Conservation (phyloP, 2,329 filamentous ascomycete species). For the Cladophialophora chaetospira region DNA sequence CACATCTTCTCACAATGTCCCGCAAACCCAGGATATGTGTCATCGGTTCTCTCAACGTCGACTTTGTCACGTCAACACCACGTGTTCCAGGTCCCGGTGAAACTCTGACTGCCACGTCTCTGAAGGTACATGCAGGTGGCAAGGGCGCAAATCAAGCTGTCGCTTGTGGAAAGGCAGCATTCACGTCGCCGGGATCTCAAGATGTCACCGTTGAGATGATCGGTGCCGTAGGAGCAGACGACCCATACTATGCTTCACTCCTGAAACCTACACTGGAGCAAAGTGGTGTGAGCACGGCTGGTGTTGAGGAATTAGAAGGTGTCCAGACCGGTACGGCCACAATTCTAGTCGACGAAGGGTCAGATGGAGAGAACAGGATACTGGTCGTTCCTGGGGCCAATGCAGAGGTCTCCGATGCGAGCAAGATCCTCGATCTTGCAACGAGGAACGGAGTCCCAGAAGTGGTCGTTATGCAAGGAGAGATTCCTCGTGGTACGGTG, state of each 20-base stretch:
- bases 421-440: conserved; percentile 43
- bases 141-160: conserved; percentile 97
- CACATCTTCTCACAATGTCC: conserved; percentile 1
- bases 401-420: conserved; percentile 46
- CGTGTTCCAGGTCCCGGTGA: conserved; percentile 83
- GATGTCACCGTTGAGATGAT: conserved; percentile 65
- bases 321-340: conserved; percentile 70
- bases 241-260: conserved; percentile 64
- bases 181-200: conserved; percentile 31
- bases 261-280: conserved; percentile 60
- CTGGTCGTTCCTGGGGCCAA: conserved; percentile 74
- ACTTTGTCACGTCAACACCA: conserved; percentile 84
- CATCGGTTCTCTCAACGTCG: conserved; percentile 91
- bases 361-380: conserved; percentile 73
- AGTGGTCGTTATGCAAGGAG: conserved; percentile 75
- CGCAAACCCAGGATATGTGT: conserved; percentile 65
- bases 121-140: conserved; percentile 79
- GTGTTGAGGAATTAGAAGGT: conserved; percentile 51
- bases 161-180: conserved; percentile 77
- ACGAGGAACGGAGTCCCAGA: conserved; percentile 53
- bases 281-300: conserved; percentile 64
- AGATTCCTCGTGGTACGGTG: conserved; percentile 69
- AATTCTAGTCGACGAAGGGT: conserved; percentile 72
- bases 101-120: conserved; percentile 77
- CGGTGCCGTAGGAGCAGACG: conserved; percentile 65